These are phyloP conservation scores for Ceratocystis smalleyi DNA, from an alignment of 2,329 filamentous ascomycete genomes.

Conservation along the genomic window DNA sequence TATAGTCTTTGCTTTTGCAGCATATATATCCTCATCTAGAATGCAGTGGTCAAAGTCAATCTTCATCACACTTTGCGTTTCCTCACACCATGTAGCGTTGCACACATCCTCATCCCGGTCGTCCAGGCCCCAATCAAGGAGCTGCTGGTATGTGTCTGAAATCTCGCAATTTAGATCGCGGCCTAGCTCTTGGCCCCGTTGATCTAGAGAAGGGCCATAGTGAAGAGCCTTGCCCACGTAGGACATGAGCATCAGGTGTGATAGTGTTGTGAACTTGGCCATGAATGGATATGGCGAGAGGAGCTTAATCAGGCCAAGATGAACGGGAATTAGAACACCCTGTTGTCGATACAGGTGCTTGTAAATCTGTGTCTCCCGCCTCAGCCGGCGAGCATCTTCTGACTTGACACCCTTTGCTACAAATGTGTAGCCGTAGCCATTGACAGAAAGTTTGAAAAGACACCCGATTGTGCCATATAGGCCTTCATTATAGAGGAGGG, in stretches of 20 bases:
- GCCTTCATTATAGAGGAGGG: background rate
- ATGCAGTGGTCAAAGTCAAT: background rate
- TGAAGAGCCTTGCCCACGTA: constrained; percentile 23
- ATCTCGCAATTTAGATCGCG: background rate
- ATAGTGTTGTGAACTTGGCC: background rate
- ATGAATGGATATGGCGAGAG: background rate
- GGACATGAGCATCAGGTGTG: background rate
- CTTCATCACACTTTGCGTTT: background rate
- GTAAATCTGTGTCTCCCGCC: background rate
- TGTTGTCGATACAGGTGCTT: background rate
- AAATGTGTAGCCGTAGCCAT: background rate
- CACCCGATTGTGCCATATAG: background rate
- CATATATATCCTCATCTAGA: too few species aligned
- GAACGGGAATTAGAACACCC: background rate
- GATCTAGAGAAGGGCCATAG: background rate
- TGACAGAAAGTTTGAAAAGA: background rate
- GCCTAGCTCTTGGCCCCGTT: background rate
- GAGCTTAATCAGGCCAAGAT: background rate
- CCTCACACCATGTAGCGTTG: background rate
- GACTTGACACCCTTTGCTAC: background rate
- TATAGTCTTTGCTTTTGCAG: too few species aligned
- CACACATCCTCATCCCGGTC: background rate
- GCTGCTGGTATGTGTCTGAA: background rate
- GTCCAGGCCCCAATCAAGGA: background rate
- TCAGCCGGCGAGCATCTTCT: background rate